Base-by-base conservation (phyloP, 2,329 filamentous ascomycete species). In the Trichoderma hamatum region DNA sequence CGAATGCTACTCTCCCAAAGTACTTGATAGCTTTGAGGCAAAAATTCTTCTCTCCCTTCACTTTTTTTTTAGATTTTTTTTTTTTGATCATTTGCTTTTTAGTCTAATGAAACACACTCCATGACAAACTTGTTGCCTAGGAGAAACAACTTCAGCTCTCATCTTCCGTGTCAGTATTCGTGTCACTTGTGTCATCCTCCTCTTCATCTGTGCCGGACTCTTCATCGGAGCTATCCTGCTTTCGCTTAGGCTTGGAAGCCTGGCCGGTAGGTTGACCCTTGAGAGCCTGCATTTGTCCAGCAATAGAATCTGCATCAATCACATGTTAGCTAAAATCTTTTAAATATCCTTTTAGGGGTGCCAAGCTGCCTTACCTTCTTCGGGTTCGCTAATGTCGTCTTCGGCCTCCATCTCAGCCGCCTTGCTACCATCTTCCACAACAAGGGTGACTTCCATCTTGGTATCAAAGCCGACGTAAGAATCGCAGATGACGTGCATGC, bases 381-480 rank as follows among this genome's bases (percentile, higher is more conserved):
- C 96, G 43, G 96, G 96, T 79, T 99, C 96, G 78, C 93, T 97
- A 73, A 99, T 99, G 70, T 99, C 96, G 75, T 97, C 96, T 73
- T 97, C 94, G 59, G 90, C 92, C 64, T 88, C 88, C 77, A 97
- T 90, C 73, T 91, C 88, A 24, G 88, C 90, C 5, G 93, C 94
- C 82, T 95, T 96, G 80, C 88, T 92, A 39, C 92, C 90, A 75
- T 98, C 94, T 76, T 97, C 94, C 10, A 99, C 93, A 32, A 91
- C 88, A 65, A 99, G 85, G 1, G 92, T 94, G 32, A 97, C 93
- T 76, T 97, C 93, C 85, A 93, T 89, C 85, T 94, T 96, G 61
- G 91, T 92, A 78, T 99, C 96, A 73, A 97, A 93, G 56, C 96
- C 96, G 56, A 99, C 85, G 75, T 99, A 99, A 77, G 92, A 94